phyloP scores from a whole-genome alignment of 23 red algal genomes.

The Gracilaria caudata region DNA sequence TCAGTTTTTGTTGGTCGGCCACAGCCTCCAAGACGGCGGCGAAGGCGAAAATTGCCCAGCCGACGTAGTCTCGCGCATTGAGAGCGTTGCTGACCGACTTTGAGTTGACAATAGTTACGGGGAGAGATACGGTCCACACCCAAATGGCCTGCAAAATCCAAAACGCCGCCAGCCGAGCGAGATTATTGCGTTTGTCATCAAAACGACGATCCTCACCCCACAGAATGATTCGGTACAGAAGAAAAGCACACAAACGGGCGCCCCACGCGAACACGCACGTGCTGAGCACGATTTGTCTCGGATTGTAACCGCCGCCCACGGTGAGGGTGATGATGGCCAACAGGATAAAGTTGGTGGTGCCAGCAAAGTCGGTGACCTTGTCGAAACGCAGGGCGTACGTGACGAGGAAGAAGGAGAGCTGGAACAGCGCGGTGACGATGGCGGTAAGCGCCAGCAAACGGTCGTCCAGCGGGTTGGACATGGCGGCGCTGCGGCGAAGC shows the following conservation, averaged over 20 bases:
- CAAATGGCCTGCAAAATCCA: slow-evolving; percentile 91
- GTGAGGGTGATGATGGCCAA: slow-evolving; percentile 78
- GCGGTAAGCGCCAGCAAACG: slow-evolving; percentile 69
- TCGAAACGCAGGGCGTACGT: slow-evolving; percentile 83
- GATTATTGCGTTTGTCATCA: slow-evolving; percentile 77
- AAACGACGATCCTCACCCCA: slow-evolving; percentile 93
- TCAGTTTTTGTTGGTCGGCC: slow-evolving; percentile 88
- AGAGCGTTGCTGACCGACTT: slow-evolving; percentile 36
- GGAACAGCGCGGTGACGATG: slow-evolving; percentile 73
- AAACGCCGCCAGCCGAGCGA: slow-evolving; percentile 72
- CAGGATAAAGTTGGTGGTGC: slow-evolving; percentile 87
- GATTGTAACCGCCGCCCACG: slow-evolving; percentile 41
- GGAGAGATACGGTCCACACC: slow-evolving; percentile 87
- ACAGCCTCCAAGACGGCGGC: slow-evolving; percentile 85
- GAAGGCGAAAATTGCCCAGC: slow-evolving; percentile 77
- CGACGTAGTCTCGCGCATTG: slow-evolving; percentile 75
- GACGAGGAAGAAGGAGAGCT: slow-evolving; percentile 83
- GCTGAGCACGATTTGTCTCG: slow-evolving; percentile 75
- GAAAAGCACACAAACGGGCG: slow-evolving; percentile 74
- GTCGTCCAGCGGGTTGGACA: slow-evolving; percentile 74
- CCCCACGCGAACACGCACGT: slow-evolving; percentile 82
- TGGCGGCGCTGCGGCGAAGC: slow-evolving; percentile 8
- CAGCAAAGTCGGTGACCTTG: slow-evolving; percentile 96
- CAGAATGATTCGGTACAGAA: slow-evolving; percentile 87
- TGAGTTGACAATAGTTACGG: slow-evolving; percentile 78